These are phyloP conservation scores for Penicillium angulare DNA, from an alignment of 495 filamentous ascomycete species.

Conservation along the genomic window DNA sequence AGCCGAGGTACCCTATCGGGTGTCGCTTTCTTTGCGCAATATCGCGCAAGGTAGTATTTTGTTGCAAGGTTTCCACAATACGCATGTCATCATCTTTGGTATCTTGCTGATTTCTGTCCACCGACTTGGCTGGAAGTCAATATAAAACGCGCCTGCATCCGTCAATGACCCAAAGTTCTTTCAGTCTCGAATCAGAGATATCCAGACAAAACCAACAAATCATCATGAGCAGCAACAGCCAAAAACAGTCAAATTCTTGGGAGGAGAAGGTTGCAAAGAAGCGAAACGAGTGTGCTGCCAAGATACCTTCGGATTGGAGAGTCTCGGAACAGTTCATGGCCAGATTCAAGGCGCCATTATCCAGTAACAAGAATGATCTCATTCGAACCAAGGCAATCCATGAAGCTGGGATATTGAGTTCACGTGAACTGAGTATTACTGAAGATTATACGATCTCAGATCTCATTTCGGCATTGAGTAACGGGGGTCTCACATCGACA, in stretches of 20 bases:
- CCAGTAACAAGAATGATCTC: slow-evolving; percentile 19
- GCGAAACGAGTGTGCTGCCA: slow-evolving; percentile 31
- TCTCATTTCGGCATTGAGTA: slow-evolving; percentile 24
- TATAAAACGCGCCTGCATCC: too few relatives aligned
- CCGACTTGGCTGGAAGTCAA: too few relatives aligned
- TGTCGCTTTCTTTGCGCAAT: not conserved
- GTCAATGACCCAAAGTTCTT: not conserved
- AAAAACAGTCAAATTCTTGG: slow-evolving; percentile 7
- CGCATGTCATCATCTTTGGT: not conserved
- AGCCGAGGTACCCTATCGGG: not conserved
- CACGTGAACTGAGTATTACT: slow-evolving; percentile 51
- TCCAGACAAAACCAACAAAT: not conserved
- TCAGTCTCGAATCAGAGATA: not conserved
- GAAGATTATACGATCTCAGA: slow-evolving; percentile 42
- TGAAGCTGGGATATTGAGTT: slow-evolving; percentile 24
- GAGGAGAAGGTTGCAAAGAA: slow-evolving; percentile 27
- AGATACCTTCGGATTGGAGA: slow-evolving; percentile 27
- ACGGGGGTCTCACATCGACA: slow-evolving; percentile 40
- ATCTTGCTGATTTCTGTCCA: not conserved
- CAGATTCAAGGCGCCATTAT: slow-evolving; percentile 10
- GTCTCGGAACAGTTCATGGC: slow-evolving; percentile 9
- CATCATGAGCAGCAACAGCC: slow-evolving; percentile 5
- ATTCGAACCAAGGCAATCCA: slow-evolving; percentile 15
- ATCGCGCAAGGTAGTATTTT: not conserved
- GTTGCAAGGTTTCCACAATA: not conserved